Conservation (phyloP, 352 stramenopile genomes). For the Pythium myriotylum region DNA sequence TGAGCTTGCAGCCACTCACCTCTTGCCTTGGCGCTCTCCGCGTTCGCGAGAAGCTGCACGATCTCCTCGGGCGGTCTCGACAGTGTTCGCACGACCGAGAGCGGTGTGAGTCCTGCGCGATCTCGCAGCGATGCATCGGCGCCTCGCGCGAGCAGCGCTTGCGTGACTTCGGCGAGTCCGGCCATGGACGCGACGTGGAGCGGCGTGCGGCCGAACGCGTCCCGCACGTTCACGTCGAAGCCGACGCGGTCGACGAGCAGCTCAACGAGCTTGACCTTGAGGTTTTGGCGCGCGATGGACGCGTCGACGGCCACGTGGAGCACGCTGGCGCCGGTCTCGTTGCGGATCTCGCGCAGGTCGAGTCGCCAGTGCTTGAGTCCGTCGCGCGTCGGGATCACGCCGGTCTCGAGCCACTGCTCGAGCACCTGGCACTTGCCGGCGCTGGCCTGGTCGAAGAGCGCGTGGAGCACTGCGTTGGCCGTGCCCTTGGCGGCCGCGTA, state of each 20-base stretch:
- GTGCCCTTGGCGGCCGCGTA: slow-evolving; percentile 73
- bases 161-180: slow-evolving; percentile 62
- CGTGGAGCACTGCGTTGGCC: slow-evolving; percentile 73
- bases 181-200: slow-evolving; percentile 75
- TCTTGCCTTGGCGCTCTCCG: slow-evolving; percentile 30
- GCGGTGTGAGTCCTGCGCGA: slow-evolving; percentile 61
- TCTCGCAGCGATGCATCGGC: slow-evolving; percentile 52
- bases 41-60: slow-evolving; percentile 55
- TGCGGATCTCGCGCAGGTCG: slow-evolving; percentile 59
- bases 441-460: slow-evolving; percentile 76
- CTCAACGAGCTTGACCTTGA: slow-evolving; percentile 71
- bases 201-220: slow-evolving; percentile 73
- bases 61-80: slow-evolving; percentile 66
- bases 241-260: slow-evolving; percentile 66
- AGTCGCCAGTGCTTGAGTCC: slow-evolving; percentile 73
- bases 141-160: slow-evolving; percentile 51
- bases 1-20: too few species aligned
- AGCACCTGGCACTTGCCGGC: slow-evolving; percentile 57
- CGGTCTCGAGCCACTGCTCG: slow-evolving; percentile 62
- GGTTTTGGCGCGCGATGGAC: slow-evolving; percentile 60
- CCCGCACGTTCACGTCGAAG: slow-evolving; percentile 73
- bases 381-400: slow-evolving; percentile 76
- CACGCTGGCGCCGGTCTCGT: slow-evolving; percentile 61
- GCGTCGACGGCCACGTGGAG: slow-evolving; percentile 72
- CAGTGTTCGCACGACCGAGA: slow-evolving; percentile 69